A percentile compares a stretch with the other conserved stretches of the same genome.
Conservation (phyloP, 306 rosid species). For the Glycine latifolia region DNA sequence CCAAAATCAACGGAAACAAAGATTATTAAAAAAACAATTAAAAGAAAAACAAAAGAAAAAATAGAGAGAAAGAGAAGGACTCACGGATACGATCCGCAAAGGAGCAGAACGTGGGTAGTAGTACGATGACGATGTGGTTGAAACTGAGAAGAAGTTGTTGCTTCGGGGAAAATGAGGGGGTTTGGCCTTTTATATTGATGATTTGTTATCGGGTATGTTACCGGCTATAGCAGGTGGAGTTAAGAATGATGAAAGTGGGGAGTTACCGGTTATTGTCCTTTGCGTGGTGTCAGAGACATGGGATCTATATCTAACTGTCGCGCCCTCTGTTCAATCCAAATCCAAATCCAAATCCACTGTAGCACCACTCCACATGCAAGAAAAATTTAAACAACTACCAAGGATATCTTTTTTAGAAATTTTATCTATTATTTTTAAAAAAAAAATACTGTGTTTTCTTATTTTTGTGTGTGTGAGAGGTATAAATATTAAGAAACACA, state of each 20-base stretch:
- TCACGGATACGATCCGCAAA: conserved; percentile 52
- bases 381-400: not conserved
- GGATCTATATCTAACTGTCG: conserved; percentile 42
- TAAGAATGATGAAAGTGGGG: not conserved
- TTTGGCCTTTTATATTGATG: conserved; percentile 22
- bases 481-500: no score
- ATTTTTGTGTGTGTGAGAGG: no score
- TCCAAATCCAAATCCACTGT: not conserved
- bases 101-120: conserved; percentile 35
- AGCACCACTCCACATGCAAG: not conserved
- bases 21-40: not conserved
- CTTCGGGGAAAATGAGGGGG: not conserved
- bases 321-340: conserved; percentile 3
- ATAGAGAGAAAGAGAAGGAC: not conserved
- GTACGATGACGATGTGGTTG: conserved; percentile 56
- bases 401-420: no score
- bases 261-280: conserved; percentile 42
- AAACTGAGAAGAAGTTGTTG: conserved; percentile 36
- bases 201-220: conserved; percentile 15
- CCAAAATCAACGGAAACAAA: not conserved
- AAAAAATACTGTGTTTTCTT: no score
- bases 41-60: not conserved
- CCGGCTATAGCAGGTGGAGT: conserved; percentile 63
- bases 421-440: no score
- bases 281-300: conserved; percentile 58